Base-by-base conservation (phyloP, 306 rosid species). In the Calophaca sinica region DNA sequence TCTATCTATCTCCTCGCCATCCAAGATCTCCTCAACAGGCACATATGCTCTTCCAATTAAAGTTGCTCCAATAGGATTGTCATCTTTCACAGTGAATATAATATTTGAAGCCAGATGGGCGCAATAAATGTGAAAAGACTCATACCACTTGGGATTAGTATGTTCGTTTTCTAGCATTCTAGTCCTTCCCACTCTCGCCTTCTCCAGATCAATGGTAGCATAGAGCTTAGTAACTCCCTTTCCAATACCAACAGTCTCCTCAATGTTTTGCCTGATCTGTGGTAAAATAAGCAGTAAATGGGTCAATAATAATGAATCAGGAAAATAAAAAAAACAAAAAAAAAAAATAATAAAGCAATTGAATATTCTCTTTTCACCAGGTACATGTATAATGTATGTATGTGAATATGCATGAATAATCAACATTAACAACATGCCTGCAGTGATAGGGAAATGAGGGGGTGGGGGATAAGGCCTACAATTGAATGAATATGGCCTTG, bases 151-250 rank as follows among this genome's bases (percentile, higher is more conserved):
- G 7, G 96, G 96, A 67, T 89, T 87, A 70, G 79, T 58, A 52
- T 60, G 79, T 63, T 87, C 92, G 14, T 82, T 82, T 84, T 87
- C 90, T 12, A 89, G 26, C n/a, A 75, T 84, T 69, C 96, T 83
- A 5, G 96, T 89, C 87, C 85, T 86, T 72, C 96, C 96, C 2
- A 86, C 96, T 81, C 96, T 89, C 71, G 96, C 96, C 83, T 89
- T 89, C 78, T 87, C 92, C 79, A 89, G 77, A 87, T 89, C 96
- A 57, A 89, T 72, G 39, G 89, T 84, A 48, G 96, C 96, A 76
- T 89, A 89, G 53, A 89, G 83, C 82, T 80, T 82, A 50, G 90
- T 74, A 64, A 82, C 79, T 65, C 96, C 96, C 70, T 85, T 83
- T 68, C 94, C 94, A 64, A 89, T 3, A 68, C 94, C 94, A 72